These are phyloP conservation scores for Agrostemma githago DNA, from an alignment of 148 eudicot genomes.

Conservation along the genomic window DNA sequence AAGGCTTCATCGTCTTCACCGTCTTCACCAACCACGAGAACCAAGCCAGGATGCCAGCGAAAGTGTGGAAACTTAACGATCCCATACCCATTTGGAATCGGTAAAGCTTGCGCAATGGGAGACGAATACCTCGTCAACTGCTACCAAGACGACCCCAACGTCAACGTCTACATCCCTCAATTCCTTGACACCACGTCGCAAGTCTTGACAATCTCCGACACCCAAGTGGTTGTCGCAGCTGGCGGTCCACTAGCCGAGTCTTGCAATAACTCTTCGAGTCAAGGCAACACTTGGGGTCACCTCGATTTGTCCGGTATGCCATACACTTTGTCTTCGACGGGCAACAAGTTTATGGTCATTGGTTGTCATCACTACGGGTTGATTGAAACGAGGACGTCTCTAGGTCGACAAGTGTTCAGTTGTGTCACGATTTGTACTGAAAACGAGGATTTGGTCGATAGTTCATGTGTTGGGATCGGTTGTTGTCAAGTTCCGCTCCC, in stretches of 20 bases:
- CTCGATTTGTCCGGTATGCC: constrained; percentile 7
- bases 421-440: constrained; percentile 25
- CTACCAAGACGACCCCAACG: neutral
- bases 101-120: constrained; percentile 19
- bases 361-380: constrained; percentile 28
- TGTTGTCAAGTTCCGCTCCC: constrained; percentile 30
- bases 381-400: constrained; percentile 14
- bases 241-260: constrained; percentile 11
- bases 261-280: neutral
- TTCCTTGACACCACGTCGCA: neutral
- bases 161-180: neutral
- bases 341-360: constrained; percentile 22
- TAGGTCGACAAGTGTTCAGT: constrained; percentile 13
- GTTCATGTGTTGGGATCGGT: constrained; percentile 20
- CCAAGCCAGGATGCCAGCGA: constrained; percentile 20
- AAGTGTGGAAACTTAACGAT: constrained; percentile 28
- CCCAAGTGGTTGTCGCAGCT: constrained; percentile 11
- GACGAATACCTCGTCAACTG: constrained; percentile 16
- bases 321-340: constrained; percentile 5
- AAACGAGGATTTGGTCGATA: constrained; percentile 13
- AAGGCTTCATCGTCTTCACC: neutral
- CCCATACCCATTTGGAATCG: constrained; percentile 26
- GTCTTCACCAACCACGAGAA: constrained; percentile 4
- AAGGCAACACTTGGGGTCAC: neutral
- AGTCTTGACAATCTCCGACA: constrained; percentile 17